phyloP scores from a whole-genome alignment of 129 eudicot genomes.

The Mikania micrantha region DNA sequence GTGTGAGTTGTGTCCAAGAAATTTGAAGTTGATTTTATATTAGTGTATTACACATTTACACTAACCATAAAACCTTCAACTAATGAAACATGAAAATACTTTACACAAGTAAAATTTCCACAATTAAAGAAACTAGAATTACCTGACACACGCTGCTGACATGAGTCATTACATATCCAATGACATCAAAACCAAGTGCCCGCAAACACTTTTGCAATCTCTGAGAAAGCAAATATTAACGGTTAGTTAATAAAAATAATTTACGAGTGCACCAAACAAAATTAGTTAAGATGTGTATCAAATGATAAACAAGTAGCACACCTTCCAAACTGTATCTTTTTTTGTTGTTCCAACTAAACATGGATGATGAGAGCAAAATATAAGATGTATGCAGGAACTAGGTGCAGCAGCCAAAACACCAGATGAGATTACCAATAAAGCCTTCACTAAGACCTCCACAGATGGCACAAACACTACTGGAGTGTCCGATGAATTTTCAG shows the following conservation, averaged over 20 bases:
- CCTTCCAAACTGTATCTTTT: constrained; percentile 84
- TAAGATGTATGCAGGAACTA: constrained; percentile 48
- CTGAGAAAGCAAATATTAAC: constrained; percentile 34
- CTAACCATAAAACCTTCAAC: neutral
- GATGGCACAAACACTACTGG: constrained; percentile 68
- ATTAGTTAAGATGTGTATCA: neutral
- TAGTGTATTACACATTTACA: neutral
- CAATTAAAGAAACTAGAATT: constrained; percentile 9
- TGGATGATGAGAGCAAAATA: constrained; percentile 89
- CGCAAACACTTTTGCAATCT: constrained; percentile 74
- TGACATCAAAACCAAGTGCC: constrained; percentile 59
- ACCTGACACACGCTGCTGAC: constrained; percentile 72
- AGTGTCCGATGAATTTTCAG: constrained; percentile 57
- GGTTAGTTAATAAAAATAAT: neutral
- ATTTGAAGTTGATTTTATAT: neutral
- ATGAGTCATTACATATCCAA: constrained; percentile 54
- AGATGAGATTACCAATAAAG: constrained; percentile 63
- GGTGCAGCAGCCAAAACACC: constrained; percentile 54
- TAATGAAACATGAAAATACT: neutral
- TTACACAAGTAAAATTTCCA: neutral
- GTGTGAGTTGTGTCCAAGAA: neutral
- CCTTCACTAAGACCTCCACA: constrained; percentile 92
- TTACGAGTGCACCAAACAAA: constrained; percentile 1
- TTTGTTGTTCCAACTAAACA: constrained; percentile 72
- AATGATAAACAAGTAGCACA: constrained; percentile 19